These are phyloP conservation scores for Porphyrellus sp. DNA, from an alignment of 1,284 basidiomycete species.

Conservation along the genomic window DNA sequence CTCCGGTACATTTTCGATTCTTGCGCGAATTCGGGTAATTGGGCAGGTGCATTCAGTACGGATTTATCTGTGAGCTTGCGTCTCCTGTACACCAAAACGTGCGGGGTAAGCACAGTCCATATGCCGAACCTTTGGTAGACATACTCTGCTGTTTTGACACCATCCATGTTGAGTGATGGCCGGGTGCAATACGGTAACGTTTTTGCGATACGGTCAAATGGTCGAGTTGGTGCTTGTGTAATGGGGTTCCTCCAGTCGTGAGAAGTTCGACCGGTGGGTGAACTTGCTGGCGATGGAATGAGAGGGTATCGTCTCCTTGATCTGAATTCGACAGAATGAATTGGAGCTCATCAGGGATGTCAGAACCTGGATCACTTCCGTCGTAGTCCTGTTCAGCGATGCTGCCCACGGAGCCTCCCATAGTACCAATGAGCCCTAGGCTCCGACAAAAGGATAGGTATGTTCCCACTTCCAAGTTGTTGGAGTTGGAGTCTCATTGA, in stretches of 20 bases:
- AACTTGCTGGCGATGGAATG: conserved; percentile 31
- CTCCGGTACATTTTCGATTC: conserved; percentile 87
- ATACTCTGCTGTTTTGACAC: conserved; percentile 39
- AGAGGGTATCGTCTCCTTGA: conserved; percentile 43
- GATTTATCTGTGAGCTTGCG: conserved; percentile 80
- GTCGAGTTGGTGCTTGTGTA: too few species aligned
- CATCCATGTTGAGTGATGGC: conserved; percentile 38
- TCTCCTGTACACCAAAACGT: conserved; percentile 44
- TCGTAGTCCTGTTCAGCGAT: conserved; percentile 45
- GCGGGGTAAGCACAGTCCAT: background rate
- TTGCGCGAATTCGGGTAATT: conserved; percentile 67
- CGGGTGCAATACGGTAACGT: background rate
- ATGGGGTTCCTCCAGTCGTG: too few species aligned
- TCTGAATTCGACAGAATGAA: conserved; percentile 56
- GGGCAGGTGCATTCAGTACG: conserved; percentile 66
- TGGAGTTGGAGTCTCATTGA: too few species aligned
- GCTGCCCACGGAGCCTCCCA: conserved; percentile 54
- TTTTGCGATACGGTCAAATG: too few species aligned
- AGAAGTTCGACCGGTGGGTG: too few species aligned
- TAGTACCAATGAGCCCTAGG: conserved; percentile 61
- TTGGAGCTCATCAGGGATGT: conserved; percentile 73
- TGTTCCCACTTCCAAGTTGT: conserved; percentile 16
- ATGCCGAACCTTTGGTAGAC: background rate
- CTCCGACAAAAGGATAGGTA: conserved; percentile 49
- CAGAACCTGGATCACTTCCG: conserved; percentile 62